Conservation (phyloP, 352 stramenopile genomes). For the Pseudoperonospora humuli region DNA sequence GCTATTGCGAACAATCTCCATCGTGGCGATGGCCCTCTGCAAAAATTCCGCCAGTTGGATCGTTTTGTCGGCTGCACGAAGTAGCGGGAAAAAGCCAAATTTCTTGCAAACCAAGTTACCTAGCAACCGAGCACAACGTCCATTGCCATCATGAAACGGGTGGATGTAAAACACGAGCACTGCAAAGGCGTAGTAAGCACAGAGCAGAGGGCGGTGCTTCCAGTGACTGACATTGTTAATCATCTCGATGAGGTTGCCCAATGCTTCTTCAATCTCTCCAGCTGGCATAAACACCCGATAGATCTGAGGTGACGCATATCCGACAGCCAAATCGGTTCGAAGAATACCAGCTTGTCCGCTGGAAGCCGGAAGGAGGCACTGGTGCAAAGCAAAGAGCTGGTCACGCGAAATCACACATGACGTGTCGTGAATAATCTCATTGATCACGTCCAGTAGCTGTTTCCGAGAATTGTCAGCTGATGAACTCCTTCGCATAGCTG, state of each 20-base stretch:
- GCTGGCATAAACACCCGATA: constrained; percentile 74
- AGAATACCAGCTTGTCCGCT: constrained; percentile 43
- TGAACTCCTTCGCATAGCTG: constrained; percentile 5
- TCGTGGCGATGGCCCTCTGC: constrained; percentile 61
- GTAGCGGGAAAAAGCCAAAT: constrained; percentile 44
- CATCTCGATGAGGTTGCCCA: constrained; percentile 33
- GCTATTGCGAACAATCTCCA: constrained; percentile 59
- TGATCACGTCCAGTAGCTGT: constrained; percentile 49
- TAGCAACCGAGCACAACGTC: constrained; percentile 59
- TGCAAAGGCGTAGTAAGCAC: constrained; percentile 72
- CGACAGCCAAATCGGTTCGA: constrained; percentile 51
- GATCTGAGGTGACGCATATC: constrained; percentile 68
- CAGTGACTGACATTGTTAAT: constrained; percentile 42
- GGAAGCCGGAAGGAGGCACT: constrained; percentile 36
- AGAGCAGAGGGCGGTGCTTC: constrained; percentile 45
- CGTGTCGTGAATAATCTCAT: constrained; percentile 52
- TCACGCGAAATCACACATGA: constrained; percentile 44
- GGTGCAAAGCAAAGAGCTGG: constrained; percentile 52
- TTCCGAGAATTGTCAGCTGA: constrained; percentile 21
- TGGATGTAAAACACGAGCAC: constrained; percentile 81
- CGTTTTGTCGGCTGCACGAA: constrained; percentile 72
- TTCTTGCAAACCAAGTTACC: constrained; percentile 75
- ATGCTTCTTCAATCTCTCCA: constrained; percentile 42
- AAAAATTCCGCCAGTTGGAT: constrained; percentile 70
- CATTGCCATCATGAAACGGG: constrained; percentile 81